Conservation (phyloP, 805 yeast genomes). For the Wickerhamiella azyma region DNA sequence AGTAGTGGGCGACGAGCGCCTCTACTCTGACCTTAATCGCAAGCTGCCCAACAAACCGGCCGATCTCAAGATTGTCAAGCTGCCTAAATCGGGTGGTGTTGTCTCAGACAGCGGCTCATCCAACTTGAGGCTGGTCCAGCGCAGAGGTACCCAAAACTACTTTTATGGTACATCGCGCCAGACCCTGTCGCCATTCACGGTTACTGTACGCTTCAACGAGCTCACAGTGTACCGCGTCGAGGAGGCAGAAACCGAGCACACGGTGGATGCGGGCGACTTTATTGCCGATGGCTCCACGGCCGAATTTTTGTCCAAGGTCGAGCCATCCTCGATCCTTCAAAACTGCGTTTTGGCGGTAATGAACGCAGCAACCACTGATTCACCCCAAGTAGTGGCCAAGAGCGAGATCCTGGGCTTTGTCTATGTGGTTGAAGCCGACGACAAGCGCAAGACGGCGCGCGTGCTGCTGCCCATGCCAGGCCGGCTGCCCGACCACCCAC, state of each 20-base stretch:
- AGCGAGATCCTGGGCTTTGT: constrained; percentile 68
- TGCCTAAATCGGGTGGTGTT: constrained; percentile 63
- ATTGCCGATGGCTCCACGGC: constrained; percentile 19
- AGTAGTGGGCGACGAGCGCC: constrained; percentile 58
- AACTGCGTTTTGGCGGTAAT: constrained; percentile 62
- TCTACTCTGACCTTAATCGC: constrained; percentile 48
- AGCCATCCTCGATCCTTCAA: constrained; percentile 37
- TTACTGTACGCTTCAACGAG: constrained; percentile 53
- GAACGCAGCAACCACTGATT: constrained; percentile 36
- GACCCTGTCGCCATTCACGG: constrained; percentile 69
- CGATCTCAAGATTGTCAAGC: constrained; percentile 37
- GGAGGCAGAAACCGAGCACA: constrained; percentile 18
- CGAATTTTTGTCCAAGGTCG: constrained; percentile 25
- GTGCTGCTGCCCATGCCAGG: constrained; percentile 83
- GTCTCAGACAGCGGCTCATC: constrained; percentile 53
- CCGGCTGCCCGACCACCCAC: constrained; percentile 57
- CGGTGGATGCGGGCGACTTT: constrained; percentile 6
- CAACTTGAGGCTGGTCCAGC: constrained; percentile 57
- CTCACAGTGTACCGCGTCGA: constrained; percentile 50
- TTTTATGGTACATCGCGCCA: constrained; percentile 65
- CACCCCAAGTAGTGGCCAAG: constrained; percentile 35
- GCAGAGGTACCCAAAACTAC: constrained; percentile 67
- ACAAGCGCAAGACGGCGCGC: constrained; percentile 50
- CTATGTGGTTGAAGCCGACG: constrained; percentile 59
- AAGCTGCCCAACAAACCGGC: constrained; percentile 19